phyloP scores from a whole-genome alignment of 2,329 filamentous ascomycete genomes.

The Uncinocarpus reesii region DNA sequence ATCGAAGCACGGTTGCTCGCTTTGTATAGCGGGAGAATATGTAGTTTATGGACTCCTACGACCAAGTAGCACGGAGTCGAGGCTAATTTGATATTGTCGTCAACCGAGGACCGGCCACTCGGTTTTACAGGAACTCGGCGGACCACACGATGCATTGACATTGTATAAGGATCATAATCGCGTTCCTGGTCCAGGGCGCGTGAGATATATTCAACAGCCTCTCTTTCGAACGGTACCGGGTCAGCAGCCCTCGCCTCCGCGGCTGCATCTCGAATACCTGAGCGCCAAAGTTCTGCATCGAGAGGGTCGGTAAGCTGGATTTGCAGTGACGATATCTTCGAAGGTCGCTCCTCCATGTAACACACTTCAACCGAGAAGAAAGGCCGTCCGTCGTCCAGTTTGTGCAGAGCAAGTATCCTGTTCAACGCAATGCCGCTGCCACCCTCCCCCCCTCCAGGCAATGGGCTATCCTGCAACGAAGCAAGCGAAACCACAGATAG shows the following conservation, averaged over 20 bases:
- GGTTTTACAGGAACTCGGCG: conserved; percentile 51
- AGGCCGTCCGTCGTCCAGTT: conserved; percentile 55
- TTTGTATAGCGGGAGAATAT: conserved; percentile 54
- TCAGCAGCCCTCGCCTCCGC: conserved; percentile 46
- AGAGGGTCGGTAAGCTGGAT: conserved; percentile 55
- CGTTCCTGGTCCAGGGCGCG: conserved; percentile 53
- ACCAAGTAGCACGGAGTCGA: conserved; percentile 59
- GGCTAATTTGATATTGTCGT: conserved; percentile 55
- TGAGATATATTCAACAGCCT: conserved; percentile 52
- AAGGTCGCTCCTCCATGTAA: conserved; percentile 54
- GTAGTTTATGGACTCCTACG: conserved; percentile 58
- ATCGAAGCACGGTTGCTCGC: conserved; percentile 45
- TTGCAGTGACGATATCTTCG: conserved; percentile 50
- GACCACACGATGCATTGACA: conserved; percentile 59
- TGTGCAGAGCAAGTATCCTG: conserved; percentile 57
- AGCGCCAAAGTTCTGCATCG: conserved; percentile 57
- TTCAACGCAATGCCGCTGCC: conserved; percentile 49
- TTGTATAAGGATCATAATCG: conserved; percentile 58
- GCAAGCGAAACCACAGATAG: conserved; percentile 51
- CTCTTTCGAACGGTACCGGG: conserved; percentile 45
- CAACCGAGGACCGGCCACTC: conserved; percentile 48
- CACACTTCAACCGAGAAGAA: conserved; percentile 59
- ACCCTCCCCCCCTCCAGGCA: conserved; percentile 30
- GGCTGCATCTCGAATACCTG: conserved; percentile 50
- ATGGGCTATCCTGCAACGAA: conserved; percentile 52